A percentile compares a stretch with the other conserved stretches of the same genome.
These are phyloP conservation scores for Bruguiera gymnorhiza DNA, from an alignment of 345 rosid species.

Conservation along the genomic window DNA sequence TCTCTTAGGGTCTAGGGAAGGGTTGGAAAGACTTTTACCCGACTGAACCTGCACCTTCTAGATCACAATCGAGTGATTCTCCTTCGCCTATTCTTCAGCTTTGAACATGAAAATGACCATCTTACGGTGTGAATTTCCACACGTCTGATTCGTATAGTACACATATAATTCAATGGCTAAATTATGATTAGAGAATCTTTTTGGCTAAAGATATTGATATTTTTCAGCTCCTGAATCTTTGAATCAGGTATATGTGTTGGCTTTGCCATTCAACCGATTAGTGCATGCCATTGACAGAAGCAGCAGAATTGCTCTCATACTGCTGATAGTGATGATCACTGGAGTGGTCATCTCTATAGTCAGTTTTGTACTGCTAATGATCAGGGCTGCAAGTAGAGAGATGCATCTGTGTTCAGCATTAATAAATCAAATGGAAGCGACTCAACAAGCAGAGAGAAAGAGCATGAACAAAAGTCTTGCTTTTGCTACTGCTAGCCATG, in stretches of 20 bases:
- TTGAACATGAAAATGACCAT: too few species aligned
- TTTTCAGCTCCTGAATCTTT: background rate
- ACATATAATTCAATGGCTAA: too few species aligned
- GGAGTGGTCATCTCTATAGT: constrained; percentile 22
- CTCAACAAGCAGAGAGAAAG: constrained; percentile 70
- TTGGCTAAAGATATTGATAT: background rate
- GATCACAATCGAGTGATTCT: too few species aligned
- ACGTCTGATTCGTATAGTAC: too few species aligned
- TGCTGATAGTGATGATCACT: constrained; percentile 27
- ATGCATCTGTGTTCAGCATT: constrained; percentile 45
- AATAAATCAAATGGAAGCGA: constrained; percentile 73
- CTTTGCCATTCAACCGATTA: constrained; percentile 34
- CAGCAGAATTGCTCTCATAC: constrained; percentile 22
- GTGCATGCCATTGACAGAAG: constrained; percentile 18
- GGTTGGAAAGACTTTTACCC: too few species aligned
- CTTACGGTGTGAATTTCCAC: too few species aligned
- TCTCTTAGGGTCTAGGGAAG: too few species aligned
- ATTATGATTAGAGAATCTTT: too few species aligned
- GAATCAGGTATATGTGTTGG: constrained; percentile 54
- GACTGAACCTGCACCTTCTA: too few species aligned
- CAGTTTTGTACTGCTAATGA: constrained; percentile 36
- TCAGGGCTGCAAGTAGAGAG: constrained; percentile 40
- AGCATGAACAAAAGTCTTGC: constrained; percentile 73
- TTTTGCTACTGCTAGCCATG: constrained; percentile 75
- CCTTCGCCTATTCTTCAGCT: too few species aligned